Conservation (phyloP, 2,329 filamentous ascomycete genomes). For the Aureobasidium sp. region DNA sequence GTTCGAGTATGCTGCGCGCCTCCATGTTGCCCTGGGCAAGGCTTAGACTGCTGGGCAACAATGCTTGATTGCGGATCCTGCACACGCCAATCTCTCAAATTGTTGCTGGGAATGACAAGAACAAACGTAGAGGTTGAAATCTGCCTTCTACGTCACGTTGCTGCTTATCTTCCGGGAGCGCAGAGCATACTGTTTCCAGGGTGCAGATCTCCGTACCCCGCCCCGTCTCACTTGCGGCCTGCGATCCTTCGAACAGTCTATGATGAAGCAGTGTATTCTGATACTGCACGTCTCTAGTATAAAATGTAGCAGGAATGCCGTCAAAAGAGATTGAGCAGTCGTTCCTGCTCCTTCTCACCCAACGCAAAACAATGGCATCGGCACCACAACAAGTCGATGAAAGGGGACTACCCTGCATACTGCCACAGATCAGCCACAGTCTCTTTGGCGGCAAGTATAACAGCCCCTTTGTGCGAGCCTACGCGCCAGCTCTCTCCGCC, state of each 20-base stretch:
- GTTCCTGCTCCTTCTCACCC: background rate
- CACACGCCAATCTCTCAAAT: background rate
- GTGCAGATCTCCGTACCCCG: background rate
- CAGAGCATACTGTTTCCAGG: background rate
- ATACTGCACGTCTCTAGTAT: background rate
- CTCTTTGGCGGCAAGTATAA: slow-evolving; percentile 4
- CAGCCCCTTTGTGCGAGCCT: background rate
- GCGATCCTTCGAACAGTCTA: background rate
- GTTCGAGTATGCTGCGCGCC: background rate
- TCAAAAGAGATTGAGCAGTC: background rate
- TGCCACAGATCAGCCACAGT: background rate
- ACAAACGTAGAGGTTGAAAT: background rate
- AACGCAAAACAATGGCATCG: background rate
- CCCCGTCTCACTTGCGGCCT: background rate
- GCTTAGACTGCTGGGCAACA: background rate
- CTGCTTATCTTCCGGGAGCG: background rate
- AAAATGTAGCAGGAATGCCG: background rate
- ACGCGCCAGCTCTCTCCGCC: background rate
- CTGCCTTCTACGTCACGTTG: background rate
- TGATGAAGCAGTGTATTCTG: background rate
- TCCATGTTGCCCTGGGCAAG: background rate
- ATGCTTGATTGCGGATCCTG: background rate
- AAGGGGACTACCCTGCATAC: background rate
- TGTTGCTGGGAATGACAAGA: background rate
- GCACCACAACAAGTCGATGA: background rate